Conservation (phyloP, 345 rosid genomes). For the Euphorbia pulcherrima region DNA sequence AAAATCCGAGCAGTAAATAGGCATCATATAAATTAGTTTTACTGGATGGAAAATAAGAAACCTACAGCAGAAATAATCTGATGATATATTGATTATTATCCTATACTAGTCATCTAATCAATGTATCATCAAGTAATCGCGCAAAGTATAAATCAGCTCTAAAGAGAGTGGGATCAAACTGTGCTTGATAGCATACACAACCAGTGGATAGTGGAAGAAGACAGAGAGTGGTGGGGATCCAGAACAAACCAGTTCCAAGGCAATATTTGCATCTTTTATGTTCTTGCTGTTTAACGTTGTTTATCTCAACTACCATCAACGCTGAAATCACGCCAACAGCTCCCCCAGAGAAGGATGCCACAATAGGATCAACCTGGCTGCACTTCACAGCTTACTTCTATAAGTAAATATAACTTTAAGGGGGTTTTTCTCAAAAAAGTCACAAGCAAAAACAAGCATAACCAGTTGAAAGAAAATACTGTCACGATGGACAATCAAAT, state of each 20-base stretch:
- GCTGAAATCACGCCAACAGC: conserved; percentile 97
- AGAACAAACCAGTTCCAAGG: conserved; percentile 77
- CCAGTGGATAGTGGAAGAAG: not conserved
- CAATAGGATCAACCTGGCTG: conserved; percentile 95
- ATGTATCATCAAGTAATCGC: not conserved
- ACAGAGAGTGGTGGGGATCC: not conserved
- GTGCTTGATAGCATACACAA: not conserved
- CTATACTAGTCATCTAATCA: not conserved
- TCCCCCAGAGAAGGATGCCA: conserved; percentile 97
- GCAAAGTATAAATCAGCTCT: not conserved
- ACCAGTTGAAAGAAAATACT: not conserved
- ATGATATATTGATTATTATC: not conserved
- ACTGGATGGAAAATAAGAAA: conserved; percentile 2
- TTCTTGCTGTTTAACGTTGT: conserved; percentile 93
- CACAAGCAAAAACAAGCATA: not conserved
- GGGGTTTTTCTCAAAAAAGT: not conserved
- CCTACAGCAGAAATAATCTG: not conserved
- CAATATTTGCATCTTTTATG: conserved; percentile 97
- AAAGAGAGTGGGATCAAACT: not conserved
- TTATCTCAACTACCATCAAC: conserved; percentile 92
- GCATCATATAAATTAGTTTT: not conserved
- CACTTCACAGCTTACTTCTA: conserved; percentile 22
- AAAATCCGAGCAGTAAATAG: not conserved
- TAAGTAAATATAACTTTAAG: not conserved
- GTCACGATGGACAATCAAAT: not conserved